Evolutionary conservation across 2,329 filamentous ascomycete species (phyloP).

Genomic region (Aspergillus ruber): DNA sequence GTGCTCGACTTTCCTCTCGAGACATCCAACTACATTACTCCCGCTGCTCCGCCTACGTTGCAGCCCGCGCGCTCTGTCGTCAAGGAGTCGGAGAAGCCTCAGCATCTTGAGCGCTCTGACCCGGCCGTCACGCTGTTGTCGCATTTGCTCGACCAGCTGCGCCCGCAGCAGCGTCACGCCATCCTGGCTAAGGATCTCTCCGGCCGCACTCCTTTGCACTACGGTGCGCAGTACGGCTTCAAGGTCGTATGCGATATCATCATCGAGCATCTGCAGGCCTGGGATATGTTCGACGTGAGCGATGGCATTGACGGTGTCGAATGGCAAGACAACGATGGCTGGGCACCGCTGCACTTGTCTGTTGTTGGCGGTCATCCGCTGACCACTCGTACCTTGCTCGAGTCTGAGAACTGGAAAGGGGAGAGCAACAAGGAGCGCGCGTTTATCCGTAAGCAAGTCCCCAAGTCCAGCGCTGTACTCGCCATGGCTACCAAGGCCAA

Average conservation of each 20-base stretch:
- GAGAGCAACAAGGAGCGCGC: constrained; percentile 52
- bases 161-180: constrained; percentile 59
- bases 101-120: constrained; percentile 62
- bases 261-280: constrained; percentile 81
- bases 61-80: constrained; percentile 57
- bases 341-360: constrained; percentile 82
- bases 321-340: constrained; percentile 92
- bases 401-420: constrained; percentile 71
- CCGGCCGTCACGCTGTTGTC: constrained; percentile 64
- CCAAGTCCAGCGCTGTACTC: constrained; percentile 80
- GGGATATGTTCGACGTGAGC: constrained; percentile 77
- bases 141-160: constrained; percentile 62
- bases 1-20: constrained; percentile 47
- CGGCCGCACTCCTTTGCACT: constrained; percentile 81
- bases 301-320: constrained; percentile 77
- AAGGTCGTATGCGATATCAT: constrained; percentile 83
- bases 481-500: constrained; percentile 84
- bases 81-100: constrained; percentile 57
- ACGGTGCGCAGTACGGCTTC: constrained; percentile 90
- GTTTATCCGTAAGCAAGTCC: constrained; percentile 61
- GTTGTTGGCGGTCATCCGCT: constrained; percentile 85
- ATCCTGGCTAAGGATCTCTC: constrained; percentile 67
- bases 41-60: constrained; percentile 62
- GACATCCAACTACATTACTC: constrained; percentile 68
- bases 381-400: constrained; percentile 74